These are phyloP conservation scores for Chalciporus chontae DNA, from an alignment of 768 basidiomycete genomes.

Conservation along the genomic window DNA sequence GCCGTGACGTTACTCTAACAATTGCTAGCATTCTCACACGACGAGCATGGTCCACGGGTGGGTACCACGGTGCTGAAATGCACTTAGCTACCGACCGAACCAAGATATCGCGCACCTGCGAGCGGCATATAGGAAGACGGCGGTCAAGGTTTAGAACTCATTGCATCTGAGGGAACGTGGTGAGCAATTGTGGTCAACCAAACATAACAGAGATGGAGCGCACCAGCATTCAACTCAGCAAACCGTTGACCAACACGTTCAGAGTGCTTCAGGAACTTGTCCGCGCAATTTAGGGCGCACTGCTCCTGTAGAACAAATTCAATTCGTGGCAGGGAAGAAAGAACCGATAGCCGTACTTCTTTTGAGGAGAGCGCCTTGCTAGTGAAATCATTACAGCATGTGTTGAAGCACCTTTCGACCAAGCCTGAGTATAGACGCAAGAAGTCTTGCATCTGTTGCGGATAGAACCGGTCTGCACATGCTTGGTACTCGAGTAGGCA, in stretches of 20 bases:
- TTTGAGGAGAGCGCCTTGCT: slow-evolving; percentile 90
- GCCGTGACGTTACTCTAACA: slow-evolving; percentile 16
- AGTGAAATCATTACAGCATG: slow-evolving; percentile 96
- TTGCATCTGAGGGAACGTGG: slow-evolving; percentile 26
- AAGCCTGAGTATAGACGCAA: slow-evolving; percentile 91
- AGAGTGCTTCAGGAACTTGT: slow-evolving; percentile 97
- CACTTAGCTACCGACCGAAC: slow-evolving; percentile 3
- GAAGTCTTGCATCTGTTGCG: slow-evolving; percentile 93
- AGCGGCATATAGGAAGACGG: neutral
- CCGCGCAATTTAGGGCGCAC: slow-evolving; percentile 90
- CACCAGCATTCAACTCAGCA: slow-evolving; percentile 89
- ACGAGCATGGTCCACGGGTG: slow-evolving; percentile 5
- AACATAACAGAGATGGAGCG: slow-evolving; percentile 25
- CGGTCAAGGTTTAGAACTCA: slow-evolving; percentile 29
- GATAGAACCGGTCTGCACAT: neutral
- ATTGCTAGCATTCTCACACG: slow-evolving; percentile 13
- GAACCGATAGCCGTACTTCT: slow-evolving; percentile 54
- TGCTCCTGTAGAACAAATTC: slow-evolving; percentile 55
- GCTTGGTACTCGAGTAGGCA: neutral
- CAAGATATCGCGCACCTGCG: neutral
- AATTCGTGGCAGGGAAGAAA: slow-evolving; percentile 3
- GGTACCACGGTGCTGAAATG: slow-evolving; percentile 8
- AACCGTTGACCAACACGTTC: slow-evolving; percentile 91
- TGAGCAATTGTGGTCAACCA: neutral
- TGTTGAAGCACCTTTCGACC: slow-evolving; percentile 93